A percentile compares a stretch with the other conserved stretches of the same genome.
phyloP scores from a whole-genome alignment of 2,329 filamentous ascomycete genomes.

The Venturia aucupariae region DNA sequence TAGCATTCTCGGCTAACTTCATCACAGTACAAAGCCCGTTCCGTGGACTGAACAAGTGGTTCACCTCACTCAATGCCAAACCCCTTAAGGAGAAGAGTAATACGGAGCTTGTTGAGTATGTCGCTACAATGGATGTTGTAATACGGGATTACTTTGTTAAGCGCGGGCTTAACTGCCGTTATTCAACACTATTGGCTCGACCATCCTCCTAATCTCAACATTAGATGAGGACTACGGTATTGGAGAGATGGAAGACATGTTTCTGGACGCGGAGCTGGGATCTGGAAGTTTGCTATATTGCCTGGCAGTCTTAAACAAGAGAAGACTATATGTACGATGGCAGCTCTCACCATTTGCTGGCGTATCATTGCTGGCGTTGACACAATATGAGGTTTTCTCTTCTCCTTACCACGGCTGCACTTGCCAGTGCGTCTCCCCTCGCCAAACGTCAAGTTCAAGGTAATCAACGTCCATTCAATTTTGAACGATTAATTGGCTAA shows the following conservation, averaged over 20 bases:
- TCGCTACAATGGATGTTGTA: no score
- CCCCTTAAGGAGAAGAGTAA: background rate
- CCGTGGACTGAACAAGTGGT: background rate
- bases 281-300: background rate
- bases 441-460: background rate
- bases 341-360: background rate
- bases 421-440: background rate
- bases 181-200: background rate
- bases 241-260: no score
- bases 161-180: no score
- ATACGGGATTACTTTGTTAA: no score
- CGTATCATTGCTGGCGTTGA: background rate
- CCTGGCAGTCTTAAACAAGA: background rate
- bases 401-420: background rate
- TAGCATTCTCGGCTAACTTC: no score
- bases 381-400: background rate
- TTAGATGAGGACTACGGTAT: no score
- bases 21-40: no score
- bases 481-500: background rate
- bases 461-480: background rate
- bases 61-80: background rate
- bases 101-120: no score
- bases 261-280: background rate
- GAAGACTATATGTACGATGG: background rate
- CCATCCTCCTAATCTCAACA: no score